phyloP scores from a whole-genome alignment of 208 protist genomes.

The Angomonas deanei region DNA sequence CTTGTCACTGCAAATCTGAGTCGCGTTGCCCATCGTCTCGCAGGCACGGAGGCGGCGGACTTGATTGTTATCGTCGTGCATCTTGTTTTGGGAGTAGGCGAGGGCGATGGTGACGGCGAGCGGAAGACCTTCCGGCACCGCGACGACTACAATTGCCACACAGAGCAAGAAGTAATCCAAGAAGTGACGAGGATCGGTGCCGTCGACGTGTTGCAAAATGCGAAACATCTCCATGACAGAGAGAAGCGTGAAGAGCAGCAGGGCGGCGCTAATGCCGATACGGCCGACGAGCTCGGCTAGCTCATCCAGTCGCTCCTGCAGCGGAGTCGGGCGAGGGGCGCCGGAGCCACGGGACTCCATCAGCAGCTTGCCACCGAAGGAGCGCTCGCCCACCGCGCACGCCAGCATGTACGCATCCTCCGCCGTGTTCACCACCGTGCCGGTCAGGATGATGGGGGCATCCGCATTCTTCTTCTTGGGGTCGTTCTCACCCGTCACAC shows the following conservation, averaged over 20 bases:
- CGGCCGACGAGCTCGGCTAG: constrained; percentile 90
- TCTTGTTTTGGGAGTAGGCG: constrained; percentile 97
- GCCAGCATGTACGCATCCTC: constrained; percentile 86
- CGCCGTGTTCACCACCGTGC: constrained; percentile 86
- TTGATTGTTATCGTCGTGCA: constrained; percentile 99
- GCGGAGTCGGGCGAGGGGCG: constrained; percentile 74
- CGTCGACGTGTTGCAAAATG: constrained; percentile 19
- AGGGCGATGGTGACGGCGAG: constrained; percentile 97
- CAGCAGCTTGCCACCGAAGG: constrained; percentile 86
- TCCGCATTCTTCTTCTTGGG: constrained; percentile 65
- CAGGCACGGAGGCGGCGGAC: constrained; percentile 95
- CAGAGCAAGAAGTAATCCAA: constrained; percentile 88
- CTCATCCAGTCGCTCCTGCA: constrained; percentile 91
- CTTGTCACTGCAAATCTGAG: constrained; percentile 98
- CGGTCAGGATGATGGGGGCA: constrained; percentile 84
- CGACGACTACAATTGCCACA: constrained; percentile 96
- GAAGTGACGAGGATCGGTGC: constrained; percentile 29
- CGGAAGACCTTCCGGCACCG: constrained; percentile 96
- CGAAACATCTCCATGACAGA: constrained; percentile 39
- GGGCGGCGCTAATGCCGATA: constrained; percentile 69
- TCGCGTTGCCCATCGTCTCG: constrained; percentile 98
- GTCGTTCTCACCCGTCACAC: constrained; percentile 92
- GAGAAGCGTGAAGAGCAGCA: constrained; percentile 60
- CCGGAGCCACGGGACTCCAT: constrained; percentile 60
- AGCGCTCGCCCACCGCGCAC: constrained; percentile 89